Evolutionary conservation across 441 rosid genomes (phyloP), one percentile per base, ranked within the genome.

Genomic region (Syzygium malaccense): DNA sequence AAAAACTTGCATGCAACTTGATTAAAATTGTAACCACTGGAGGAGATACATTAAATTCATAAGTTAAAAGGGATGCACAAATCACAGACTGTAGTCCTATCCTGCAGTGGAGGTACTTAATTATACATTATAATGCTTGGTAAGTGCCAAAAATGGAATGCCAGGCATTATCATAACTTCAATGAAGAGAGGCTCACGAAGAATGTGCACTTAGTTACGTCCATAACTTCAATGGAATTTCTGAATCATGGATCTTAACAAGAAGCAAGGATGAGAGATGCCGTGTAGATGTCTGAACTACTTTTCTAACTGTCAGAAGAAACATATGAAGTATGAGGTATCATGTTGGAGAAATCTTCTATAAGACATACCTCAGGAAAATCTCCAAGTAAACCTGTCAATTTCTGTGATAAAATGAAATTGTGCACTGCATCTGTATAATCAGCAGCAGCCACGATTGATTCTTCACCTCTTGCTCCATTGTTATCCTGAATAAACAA

Each of bases 341-440:
- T 23, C 15, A 4, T 23, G 83, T 26, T 23, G 51, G n/a, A 75
- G 83, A 75, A 37, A 48, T 45, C 86, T 75, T 75, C 18, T 32
- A 66, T 13, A 14, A 58, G 62, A 32, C 91, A 88, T 92, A 95
- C 98, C 99, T 98, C 99, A 14, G 98, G 99, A 90, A 96, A 96
- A 89, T 95, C 96, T 88, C 99, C 97, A 89, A 96, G 91, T 89
- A 96, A 93, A 51, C 93, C 91, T 87, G 95, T 93, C 92, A 98
- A 90, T 88, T 95, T 98, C 93, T 98, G 99, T 15, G 97, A 98
- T 87, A 96, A 88, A 89, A 95, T 93, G 87, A 98, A 96, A 86
- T 93, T 98, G 91, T 97, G 98, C 89, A 97, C 95, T 89, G 99
- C 95, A 93, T 98, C 97, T 58, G 95, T 86, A 92, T 95, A 95